A percentile compares a stretch with the other conserved stretches of the same genome.
These are phyloP conservation scores for Pinus albicaulis DNA, from an alignment of 75 land plant genomes.

Conservation along the genomic window DNA sequence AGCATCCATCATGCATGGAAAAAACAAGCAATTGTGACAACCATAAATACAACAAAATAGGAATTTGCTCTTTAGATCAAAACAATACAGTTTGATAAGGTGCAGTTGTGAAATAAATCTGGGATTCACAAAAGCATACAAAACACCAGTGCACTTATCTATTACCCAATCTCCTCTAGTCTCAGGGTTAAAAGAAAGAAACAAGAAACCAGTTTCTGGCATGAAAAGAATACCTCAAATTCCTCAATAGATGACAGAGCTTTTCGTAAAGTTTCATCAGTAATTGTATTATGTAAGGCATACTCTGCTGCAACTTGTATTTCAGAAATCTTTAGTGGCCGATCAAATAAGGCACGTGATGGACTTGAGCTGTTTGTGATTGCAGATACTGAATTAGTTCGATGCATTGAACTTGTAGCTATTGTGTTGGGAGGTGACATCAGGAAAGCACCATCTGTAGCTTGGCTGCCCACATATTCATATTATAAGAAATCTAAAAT, in stretches of 20 bases:
- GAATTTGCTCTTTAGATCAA: background rate
- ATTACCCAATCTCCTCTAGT: background rate
- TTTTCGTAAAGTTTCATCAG: conserved; percentile 60
- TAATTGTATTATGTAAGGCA: conserved; percentile 64
- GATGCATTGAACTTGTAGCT: conserved; percentile 25
- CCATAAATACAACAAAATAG: too few relatives aligned
- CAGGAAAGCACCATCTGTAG: conserved; percentile 38
- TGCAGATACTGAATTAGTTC: conserved; percentile 57
- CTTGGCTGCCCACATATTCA: conserved; percentile 63
- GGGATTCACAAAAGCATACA: background rate
- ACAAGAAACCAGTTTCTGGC: background rate
- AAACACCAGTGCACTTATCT: background rate
- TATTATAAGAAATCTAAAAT: conserved; percentile 2
- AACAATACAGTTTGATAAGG: background rate
- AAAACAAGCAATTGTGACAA: too few relatives aligned
- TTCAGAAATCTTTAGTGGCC: conserved; percentile 90
- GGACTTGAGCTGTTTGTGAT: conserved; percentile 44
- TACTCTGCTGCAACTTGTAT: conserved; percentile 90
- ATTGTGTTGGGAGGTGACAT: conserved; percentile 40
- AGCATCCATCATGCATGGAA: too few relatives aligned
- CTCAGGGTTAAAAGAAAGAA: background rate
- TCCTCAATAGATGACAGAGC: conserved; percentile 66
- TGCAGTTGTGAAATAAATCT: background rate
- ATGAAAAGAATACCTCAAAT: conserved; percentile 65
- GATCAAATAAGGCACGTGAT: conserved; percentile 35